Percentiles rank a stretch among this genome's conserved stretches.
phyloP scores from a whole-genome alignment of 306 rosid genomes.

The Sindora glabra region DNA sequence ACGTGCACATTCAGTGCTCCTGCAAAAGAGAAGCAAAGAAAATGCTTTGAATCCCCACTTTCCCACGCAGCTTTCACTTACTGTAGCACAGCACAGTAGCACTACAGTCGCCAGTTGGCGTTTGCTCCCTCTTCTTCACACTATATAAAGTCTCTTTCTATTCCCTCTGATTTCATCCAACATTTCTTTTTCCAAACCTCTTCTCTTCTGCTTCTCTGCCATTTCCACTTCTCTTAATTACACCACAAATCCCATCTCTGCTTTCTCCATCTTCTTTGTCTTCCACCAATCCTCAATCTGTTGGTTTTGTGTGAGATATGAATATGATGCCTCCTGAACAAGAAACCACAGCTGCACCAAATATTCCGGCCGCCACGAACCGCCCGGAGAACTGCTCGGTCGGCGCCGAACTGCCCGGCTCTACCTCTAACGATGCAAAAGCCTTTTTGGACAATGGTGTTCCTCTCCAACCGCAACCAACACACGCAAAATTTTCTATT shows the following conservation, averaged over 20 bases:
- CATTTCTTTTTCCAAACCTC: not conserved
- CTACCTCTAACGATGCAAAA: not conserved
- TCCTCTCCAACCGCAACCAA: constrained; percentile 6
- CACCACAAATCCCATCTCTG: no score
- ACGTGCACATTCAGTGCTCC: not conserved
- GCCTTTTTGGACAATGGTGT: constrained; percentile 26
- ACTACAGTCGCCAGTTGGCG: no score
- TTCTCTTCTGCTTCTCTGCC: constrained; percentile 22
- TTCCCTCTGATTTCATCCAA: constrained; percentile 25
- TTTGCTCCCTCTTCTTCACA: constrained; percentile 5
- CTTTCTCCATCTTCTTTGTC: no score
- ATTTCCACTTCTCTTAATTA: not conserved
- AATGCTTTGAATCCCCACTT: not conserved
- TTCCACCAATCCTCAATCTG: no score
- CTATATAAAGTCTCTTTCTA: constrained; percentile 24
- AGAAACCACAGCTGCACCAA: constrained; percentile 37
- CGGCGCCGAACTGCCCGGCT: constrained; percentile 36
- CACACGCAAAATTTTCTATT: constrained; percentile 24
- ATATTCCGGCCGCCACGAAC: constrained; percentile 14
- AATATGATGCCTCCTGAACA: constrained; percentile 91
- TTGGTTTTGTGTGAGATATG: not conserved
- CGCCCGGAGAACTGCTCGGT: constrained; percentile 36
- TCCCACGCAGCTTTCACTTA: not conserved
- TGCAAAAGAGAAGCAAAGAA: constrained; percentile 9
- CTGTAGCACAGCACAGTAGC: not conserved